These are phyloP conservation scores for Moniliella sp. DNA, from an alignment of 1,284 basidiomycete genomes.

Conservation along the genomic window DNA sequence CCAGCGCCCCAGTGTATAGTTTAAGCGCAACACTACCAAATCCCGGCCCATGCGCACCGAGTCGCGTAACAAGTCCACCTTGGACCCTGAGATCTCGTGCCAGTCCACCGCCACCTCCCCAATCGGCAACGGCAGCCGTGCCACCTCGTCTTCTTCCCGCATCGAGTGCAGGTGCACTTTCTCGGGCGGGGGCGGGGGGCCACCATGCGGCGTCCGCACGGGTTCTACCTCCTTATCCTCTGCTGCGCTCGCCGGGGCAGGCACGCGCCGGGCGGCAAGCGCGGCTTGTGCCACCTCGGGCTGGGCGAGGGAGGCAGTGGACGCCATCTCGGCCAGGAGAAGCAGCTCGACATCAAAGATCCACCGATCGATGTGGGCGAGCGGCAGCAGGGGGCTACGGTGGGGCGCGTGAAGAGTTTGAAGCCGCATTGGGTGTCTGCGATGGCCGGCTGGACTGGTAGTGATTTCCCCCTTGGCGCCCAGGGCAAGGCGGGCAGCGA, in stretches of 20 bases:
- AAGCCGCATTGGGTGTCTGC: slow-evolving; percentile 88
- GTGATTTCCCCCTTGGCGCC: not conserved
- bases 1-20: slow-evolving; percentile 52
- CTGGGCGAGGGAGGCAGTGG: no score
- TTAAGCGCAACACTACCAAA: slow-evolving; percentile 57
- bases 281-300: no score
- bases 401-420: slow-evolving; percentile 55
- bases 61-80: slow-evolving; percentile 62
- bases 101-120: slow-evolving; percentile 70
- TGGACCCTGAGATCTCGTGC: slow-evolving; percentile 75
- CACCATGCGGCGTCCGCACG: no score
- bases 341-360: slow-evolving; percentile 85
- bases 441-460: slow-evolving; percentile 49
- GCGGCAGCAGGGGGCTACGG: slow-evolving; percentile 58
- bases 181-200: no score
- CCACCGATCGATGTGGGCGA: slow-evolving; percentile 41
- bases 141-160: slow-evolving; percentile 19
- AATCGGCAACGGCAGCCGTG: slow-evolving; percentile 47
- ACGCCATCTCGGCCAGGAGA: slow-evolving; percentile 46
- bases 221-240: no score
- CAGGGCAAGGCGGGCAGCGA: not conserved
- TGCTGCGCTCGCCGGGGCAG: no score
- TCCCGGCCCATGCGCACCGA: slow-evolving; percentile 70
- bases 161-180: no score
- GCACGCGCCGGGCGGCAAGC: no score